Evolutionary conservation across 192 early-diverging fungal species (phyloP).

Genomic region (Neocallimastix lanati): DNA sequence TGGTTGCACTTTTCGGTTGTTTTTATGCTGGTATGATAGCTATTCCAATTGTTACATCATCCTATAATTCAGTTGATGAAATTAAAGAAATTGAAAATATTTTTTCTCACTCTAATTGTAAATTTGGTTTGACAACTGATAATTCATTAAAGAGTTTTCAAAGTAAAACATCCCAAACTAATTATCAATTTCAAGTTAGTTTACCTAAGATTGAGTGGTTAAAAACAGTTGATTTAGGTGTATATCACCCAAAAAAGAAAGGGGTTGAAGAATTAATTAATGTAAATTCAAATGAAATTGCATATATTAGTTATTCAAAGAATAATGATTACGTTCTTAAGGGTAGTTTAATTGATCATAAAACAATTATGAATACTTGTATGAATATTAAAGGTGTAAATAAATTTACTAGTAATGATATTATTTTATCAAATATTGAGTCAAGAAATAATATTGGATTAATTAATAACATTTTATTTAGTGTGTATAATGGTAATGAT

Average conservation of each 20-base stretch:
- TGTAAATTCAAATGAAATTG: slow-evolving; percentile 28
- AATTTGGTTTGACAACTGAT: slow-evolving; percentile 65
- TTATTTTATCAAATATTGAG: slow-evolving; percentile 50
- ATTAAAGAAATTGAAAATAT: slow-evolving; percentile 59
- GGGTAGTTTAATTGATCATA: slow-evolving; percentile 60
- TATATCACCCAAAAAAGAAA: slow-evolving; percentile 33
- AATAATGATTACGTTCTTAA: slow-evolving; percentile 66
- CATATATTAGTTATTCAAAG: slow-evolving; percentile 74
- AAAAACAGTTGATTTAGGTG: slow-evolving; percentile 64
- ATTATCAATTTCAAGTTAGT: slow-evolving; percentile 32
- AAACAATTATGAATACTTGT: slow-evolving; percentile 56
- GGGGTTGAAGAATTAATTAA: slow-evolving; percentile 20
- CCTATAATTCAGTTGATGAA: slow-evolving; percentile 25
- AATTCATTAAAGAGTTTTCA: slow-evolving; percentile 51
- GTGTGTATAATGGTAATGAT: slow-evolving; percentile 51
- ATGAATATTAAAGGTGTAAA: slow-evolving; percentile 7
- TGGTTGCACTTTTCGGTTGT: slow-evolving; percentile 65
- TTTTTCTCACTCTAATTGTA: slow-evolving; percentile 40
- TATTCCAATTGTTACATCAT: slow-evolving; percentile 61
- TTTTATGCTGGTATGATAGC: slow-evolving; percentile 63
- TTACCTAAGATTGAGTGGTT: slow-evolving; percentile 49
- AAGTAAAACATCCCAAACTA: slow-evolving; percentile 46
- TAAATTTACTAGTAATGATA: slow-evolving; percentile 16
- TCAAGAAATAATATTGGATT: slow-evolving; percentile 68
- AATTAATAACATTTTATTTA: slow-evolving; percentile 38